A percentile compares a stretch with the other conserved stretches of the same genome.
Evolutionary conservation across 2,329 filamentous ascomycete species (phyloP).

Genomic region (Trichoderma endophyticum): DNA sequence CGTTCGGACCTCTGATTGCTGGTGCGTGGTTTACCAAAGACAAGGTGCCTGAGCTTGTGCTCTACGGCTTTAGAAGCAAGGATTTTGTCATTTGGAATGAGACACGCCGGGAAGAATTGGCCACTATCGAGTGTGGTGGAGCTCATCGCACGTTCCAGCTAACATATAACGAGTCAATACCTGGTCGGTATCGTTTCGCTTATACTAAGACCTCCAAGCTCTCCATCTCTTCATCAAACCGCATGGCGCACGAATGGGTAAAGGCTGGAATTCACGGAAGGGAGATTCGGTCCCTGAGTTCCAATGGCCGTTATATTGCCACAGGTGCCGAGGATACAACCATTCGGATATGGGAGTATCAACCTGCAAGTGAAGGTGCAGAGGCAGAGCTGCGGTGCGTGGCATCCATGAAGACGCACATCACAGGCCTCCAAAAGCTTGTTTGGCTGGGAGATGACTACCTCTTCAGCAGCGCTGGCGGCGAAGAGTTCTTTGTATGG

Average conservation of each 20-base stretch:
- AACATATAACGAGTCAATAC: constrained; percentile 30
- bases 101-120: constrained; percentile 64
- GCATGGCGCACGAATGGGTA: constrained; percentile 45
- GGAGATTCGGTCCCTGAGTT: constrained; percentile 64
- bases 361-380: constrained; percentile 15
- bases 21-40: constrained; percentile 57
- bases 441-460: constrained; percentile 69
- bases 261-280: constrained; percentile 76
- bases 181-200: constrained; percentile 51
- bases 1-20: constrained; percentile 75
- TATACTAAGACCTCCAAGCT: constrained; percentile 69
- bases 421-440: constrained; percentile 77
- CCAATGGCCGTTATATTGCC: constrained; percentile 45
- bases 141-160: constrained; percentile 74
- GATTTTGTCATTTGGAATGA: constrained; percentile 82
- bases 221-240: constrained; percentile 45
- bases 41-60: constrained; percentile 53
- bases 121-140: constrained; percentile 77
- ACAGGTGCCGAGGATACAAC: constrained; percentile 71
- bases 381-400: constrained; percentile 45
- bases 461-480: constrained; percentile 82
- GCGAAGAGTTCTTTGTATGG: constrained; percentile 90
- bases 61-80: constrained; percentile 79
- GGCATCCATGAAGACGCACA: constrained; percentile 71
- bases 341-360: constrained; percentile 68